These are phyloP conservation scores for Lipomyces orientalis DNA, from an alignment of 805 yeast species.

Conservation along the genomic window DNA sequence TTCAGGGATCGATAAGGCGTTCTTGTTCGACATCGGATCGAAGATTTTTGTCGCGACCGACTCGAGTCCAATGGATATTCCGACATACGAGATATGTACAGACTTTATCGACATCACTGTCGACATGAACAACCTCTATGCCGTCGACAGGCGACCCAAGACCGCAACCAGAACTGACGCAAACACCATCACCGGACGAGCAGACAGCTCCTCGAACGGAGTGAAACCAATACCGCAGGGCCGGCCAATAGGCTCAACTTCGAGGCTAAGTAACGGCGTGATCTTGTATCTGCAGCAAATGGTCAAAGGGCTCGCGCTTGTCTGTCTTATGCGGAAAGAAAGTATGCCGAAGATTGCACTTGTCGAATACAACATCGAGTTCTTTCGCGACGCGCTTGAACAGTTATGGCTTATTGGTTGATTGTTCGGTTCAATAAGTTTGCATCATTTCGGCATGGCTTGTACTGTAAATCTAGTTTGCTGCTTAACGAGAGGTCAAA, in stretches of 20 bases:
- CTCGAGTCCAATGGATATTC: constrained; percentile 92
- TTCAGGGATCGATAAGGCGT: constrained; percentile 89
- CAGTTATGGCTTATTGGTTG: constrained; percentile 27
- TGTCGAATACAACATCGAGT: constrained; percentile 85
- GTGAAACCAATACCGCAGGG: neutral
- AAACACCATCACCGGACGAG: constrained; percentile 18
- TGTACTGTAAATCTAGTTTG: neutral
- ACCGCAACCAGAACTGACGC: constrained; percentile 19
- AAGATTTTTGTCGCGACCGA: constrained; percentile 96
- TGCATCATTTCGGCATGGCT: neutral
- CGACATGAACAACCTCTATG: constrained; percentile 65
- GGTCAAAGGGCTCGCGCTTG: constrained; percentile 91
- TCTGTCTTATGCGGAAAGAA: constrained; percentile 79
- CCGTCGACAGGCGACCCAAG: constrained; percentile 18
- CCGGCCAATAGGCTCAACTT: constrained; percentile 61
- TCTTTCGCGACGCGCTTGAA: constrained; percentile 52
- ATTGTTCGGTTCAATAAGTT: neutral
- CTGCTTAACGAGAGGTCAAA: no score
- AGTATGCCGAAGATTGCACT: constrained; percentile 61
- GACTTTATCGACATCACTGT: constrained; percentile 95
- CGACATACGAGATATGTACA: constrained; percentile 94
- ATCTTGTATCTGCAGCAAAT: constrained; percentile 83
- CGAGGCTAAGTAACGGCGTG: constrained; percentile 82
- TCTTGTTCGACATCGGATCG: constrained; percentile 87
- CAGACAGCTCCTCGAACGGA: constrained; percentile 12